Conservation (phyloP, 352 stramenopile species). For the Pythium brassicae region DNA sequence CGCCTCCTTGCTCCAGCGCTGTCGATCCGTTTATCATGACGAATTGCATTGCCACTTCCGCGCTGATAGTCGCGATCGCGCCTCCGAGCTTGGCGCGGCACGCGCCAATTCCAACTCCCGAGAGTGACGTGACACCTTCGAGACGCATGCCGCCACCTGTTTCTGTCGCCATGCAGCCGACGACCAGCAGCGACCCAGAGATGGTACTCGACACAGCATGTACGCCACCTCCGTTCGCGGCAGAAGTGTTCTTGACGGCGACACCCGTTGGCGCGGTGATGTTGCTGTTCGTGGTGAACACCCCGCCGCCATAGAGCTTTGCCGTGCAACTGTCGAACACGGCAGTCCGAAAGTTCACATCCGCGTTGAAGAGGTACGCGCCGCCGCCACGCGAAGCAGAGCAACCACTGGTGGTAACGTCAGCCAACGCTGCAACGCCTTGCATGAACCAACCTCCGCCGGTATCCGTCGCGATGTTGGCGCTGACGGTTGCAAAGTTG, state of each 20-base stretch:
- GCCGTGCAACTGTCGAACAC: constrained; percentile 6
- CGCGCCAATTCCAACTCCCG: constrained; percentile 6
- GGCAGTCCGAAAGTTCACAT: background rate
- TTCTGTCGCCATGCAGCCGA: constrained; percentile 5
- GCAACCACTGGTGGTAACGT: background rate
- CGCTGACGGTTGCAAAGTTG: background rate
- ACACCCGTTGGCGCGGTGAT: background rate
- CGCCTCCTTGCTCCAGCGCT: constrained; percentile 20
- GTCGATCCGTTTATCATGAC: background rate
- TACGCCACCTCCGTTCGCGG: constrained; percentile 16
- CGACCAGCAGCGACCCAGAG: background rate
- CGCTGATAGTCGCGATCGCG: background rate
- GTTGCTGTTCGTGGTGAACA: constrained; percentile 8
- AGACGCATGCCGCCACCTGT: constrained; percentile 32
- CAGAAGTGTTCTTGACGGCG: constrained; percentile 1
- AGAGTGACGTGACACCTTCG: constrained; percentile 1
- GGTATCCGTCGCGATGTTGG: constrained; percentile 7
- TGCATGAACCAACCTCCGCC: constrained; percentile 11
- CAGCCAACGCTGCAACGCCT: background rate
- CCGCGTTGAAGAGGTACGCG: constrained; percentile 9
- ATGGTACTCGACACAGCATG: constrained; percentile 4
- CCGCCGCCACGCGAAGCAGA: constrained; percentile 12
- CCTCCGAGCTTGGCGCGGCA: constrained; percentile 6
- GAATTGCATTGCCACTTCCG: background rate
- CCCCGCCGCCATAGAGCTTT: constrained; percentile 9